Percentiles rank a stretch among this genome's conserved stretches.
phyloP scores from a whole-genome alignment of 2,329 filamentous ascomycete species.

The Epichloe coenophiala region DNA sequence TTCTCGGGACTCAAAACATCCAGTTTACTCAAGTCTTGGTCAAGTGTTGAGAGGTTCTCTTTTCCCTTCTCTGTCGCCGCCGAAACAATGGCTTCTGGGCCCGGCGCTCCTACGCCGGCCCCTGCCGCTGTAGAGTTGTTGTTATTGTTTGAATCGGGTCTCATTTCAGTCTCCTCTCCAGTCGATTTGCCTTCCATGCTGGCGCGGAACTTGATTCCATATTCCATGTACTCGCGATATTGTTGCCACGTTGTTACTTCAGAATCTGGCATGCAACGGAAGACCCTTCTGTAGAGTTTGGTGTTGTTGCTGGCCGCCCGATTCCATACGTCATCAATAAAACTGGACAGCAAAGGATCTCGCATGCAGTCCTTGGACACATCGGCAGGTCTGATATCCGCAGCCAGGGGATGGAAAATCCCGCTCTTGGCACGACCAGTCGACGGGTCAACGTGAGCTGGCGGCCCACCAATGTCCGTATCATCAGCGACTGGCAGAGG shows the following conservation, averaged over 20 bases:
- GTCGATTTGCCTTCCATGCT: constrained; percentile 42
- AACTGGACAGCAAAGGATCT: constrained; percentile 70
- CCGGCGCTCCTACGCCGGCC: constrained; percentile 30
- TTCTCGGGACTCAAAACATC: constrained; percentile 19
- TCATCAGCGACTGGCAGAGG: constrained; percentile 57
- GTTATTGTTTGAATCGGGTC: constrained; percentile 20
- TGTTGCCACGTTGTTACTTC: constrained; percentile 89
- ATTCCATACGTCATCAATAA: constrained; percentile 82
- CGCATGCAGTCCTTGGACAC: constrained; percentile 89
- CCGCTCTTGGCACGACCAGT: constrained; percentile 32
- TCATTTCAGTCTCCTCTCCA: constrained; percentile 36
- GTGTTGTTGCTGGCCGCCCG: constrained; percentile 87
- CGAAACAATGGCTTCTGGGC: constrained; percentile 24
- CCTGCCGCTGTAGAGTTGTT: constrained; percentile 20
- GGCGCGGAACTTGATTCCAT: constrained; percentile 64
- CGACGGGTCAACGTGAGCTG: constrained; percentile 38
- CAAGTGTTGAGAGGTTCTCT: constrained; percentile 12
- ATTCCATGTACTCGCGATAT: constrained; percentile 73
- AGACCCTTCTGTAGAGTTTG: constrained; percentile 82
- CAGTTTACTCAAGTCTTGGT: constrained; percentile 17
- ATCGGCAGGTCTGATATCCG: constrained; percentile 59
- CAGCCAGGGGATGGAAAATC: constrained; percentile 37
- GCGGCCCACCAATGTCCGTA: constrained; percentile 67
- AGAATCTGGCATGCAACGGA: constrained; percentile 92
- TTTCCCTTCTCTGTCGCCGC: constrained; percentile 16